Evolutionary conservation across 805 yeast species (phyloP).

Genomic region (Cyberlindnera bimundalis): DNA sequence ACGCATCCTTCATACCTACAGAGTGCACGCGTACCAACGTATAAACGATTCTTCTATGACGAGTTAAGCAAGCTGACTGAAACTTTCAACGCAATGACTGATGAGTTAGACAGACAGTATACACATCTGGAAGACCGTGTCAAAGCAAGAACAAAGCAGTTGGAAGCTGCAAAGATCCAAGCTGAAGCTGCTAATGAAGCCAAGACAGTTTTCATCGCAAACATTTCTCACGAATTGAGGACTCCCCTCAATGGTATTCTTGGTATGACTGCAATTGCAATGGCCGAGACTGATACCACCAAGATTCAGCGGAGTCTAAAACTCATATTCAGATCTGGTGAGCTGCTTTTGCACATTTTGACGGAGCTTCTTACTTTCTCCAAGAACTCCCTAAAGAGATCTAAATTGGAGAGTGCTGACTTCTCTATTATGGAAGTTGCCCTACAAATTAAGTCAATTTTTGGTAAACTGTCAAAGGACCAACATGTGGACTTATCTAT

Average conservation of each 20-base stretch:
- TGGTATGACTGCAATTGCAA: conserved; percentile 92
- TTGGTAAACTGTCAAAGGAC: conserved; percentile 73
- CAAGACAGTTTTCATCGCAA: conserved; percentile 88
- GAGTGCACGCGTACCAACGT: conserved; percentile 42
- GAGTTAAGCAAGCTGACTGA: conserved; percentile 86
- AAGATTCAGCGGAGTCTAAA: conserved; percentile 73
- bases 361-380: conserved; percentile 90
- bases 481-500: conserved; percentile 69
- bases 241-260: conserved; percentile 95
- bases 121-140: conserved; percentile 86
- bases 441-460: conserved; percentile 80
- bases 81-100: conserved; percentile 89
- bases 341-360: conserved; percentile 78
- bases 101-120: conserved; percentile 81
- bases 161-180: conserved; percentile 81
- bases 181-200: conserved; percentile 97
- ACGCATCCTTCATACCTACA: conserved; percentile 32
- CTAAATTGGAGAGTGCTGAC: conserved; percentile 78
- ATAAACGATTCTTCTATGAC: conserved; percentile 60
- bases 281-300: conserved; percentile 73
- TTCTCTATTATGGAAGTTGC: conserved; percentile 80
- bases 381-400: conserved; percentile 82
- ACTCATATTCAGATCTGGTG: conserved; percentile 88
- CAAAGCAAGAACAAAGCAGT: conserved; percentile 75
- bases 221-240: conserved; percentile 89